Base-by-base conservation (phyloP, 2,329 filamentous ascomycete genomes). In the Neopestalotiopsis sp. region DNA sequence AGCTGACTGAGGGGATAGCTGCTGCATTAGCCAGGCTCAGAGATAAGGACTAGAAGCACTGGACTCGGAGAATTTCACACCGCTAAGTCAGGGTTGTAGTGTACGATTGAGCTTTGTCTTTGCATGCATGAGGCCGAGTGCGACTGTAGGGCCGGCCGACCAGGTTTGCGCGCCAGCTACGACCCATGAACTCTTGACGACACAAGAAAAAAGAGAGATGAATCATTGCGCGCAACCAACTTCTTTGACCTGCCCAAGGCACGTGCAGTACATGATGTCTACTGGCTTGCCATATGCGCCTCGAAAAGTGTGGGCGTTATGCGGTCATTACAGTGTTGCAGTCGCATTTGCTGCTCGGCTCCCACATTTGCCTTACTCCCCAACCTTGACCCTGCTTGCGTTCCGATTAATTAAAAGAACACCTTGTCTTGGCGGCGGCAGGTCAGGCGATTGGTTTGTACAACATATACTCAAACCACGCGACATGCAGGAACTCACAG, bases 21-120 rank as follows among this genome's bases (percentile, higher is more conserved):
- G 88, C 87, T 40, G 90, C 90, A 17, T 75, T 92, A 70, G 89
- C 89, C 7, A 89, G 81, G 71, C 77, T 92, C 30, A 82, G 89
- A 67, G 81, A 89, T 67, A 80, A 81, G 34, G 80, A 81, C 32
- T 78, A 68, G 17, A 67, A n/a, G 42, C 5, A 7, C 30, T 64
- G 61, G 38, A 14, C 45, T 53, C 45, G 45, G 45, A 53, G 45
- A 53, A 53, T 53, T 53, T 53, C 45, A 53, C 45, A 53, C 45
- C 45, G 45, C 45, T 38, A 53, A 53, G 45, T 53, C 45, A 53
- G 20, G 45, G 5, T 9, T n/a, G 45, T 34, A 62, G 49, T 59
- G 57, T 59, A 24, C 32, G 34, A 40, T 66, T 58, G 49, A 66
- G 28, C 30, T 66, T 12, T 12, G 24, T 38, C 24, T 14, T 24